Base-by-base conservation (phyloP, 2,329 filamentous ascomycete genomes). In the Xylaria sp. region DNA sequence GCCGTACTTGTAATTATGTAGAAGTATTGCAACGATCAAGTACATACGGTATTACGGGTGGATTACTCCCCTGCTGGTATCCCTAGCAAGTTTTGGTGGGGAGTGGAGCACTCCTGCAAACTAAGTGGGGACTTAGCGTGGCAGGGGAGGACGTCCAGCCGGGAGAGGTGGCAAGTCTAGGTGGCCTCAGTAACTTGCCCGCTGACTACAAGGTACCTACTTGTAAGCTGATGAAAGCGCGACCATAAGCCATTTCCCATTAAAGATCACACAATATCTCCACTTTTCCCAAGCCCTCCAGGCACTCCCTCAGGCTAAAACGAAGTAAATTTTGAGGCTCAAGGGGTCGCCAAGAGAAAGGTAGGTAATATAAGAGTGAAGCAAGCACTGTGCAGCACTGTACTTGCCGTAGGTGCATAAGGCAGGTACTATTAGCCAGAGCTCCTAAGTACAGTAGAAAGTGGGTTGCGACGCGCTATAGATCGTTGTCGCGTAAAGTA, bases 401-500 rank as follows among this genome's bases (percentile, higher is more conserved):
- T 36, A 36, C 34, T 36, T 36, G 34, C 34, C 42, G 8, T 47
- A 51, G 21, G 48, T 14, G 48, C 48, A 51, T n/a, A n/a, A 51
- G 7, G 48, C 7, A 51, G 24, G 24, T 27, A 36, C 34, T 17
- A 42, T 5, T 17, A 42, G 39, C 48, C n/a, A n/a, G 2, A 11
- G 34, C 7, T 36, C 7, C 34, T 21, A 48, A 3, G n/a, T 48
- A 24, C 17, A 48, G 7, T 42, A 42, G 39, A 42, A 42, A 14
- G 39, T 42, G 14, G 39, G 39, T 17, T 14, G 39, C 14, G 61
- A 68, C 61, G 65, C 65, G 65, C 59, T 64, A 9, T 17, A 39
- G 19, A 34, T 24, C 50, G 11, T 64, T 42, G 54, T 60, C 69
- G 57, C 60, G 63, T 66, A 53, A 66, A 65, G 62, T 53, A 21